phyloP scores from a whole-genome alignment of 805 yeast species.

The Torulaspora quercuum region DNA sequence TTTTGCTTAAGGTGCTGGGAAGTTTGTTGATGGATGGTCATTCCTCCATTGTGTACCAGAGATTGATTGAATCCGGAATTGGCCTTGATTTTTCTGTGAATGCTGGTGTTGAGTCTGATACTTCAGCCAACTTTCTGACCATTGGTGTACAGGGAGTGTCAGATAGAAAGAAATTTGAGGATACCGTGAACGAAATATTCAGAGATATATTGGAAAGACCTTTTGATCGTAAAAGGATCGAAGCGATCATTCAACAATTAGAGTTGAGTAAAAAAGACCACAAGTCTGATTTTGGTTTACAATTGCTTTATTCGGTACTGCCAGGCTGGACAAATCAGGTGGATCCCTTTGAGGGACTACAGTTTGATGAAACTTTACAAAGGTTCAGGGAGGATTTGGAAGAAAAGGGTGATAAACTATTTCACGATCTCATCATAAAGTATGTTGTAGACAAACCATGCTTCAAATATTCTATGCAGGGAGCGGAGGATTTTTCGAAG shows the following conservation, averaged over 20 bases:
- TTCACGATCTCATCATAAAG: constrained; percentile 55
- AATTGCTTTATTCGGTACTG: constrained; percentile 64
- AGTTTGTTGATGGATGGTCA: constrained; percentile 84
- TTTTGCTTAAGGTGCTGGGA: constrained; percentile 67
- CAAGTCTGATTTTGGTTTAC: constrained; percentile 85
- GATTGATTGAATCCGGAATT: constrained; percentile 76
- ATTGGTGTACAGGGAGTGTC: constrained; percentile 80
- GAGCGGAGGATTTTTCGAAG: constrained; percentile 54
- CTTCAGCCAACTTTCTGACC: constrained; percentile 73
- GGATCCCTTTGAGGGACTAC: constrained; percentile 69
- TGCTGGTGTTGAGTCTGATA: constrained; percentile 79
- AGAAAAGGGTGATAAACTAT: constrained; percentile 50
- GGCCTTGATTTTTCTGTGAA: constrained; percentile 87
- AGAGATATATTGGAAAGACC: constrained; percentile 42
- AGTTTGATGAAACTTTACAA: constrained; percentile 57
- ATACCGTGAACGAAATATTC: constrained; percentile 47
- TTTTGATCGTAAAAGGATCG: constrained; percentile 59
- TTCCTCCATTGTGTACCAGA: constrained; percentile 82
- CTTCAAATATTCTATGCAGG: constrained; percentile 75
- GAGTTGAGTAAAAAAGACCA: constrained; percentile 83
- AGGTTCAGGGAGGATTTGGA: constrained; percentile 61
- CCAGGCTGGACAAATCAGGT: constrained; percentile 81
- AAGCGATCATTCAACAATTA: constrained; percentile 83
- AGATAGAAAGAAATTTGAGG: constrained; percentile 46
- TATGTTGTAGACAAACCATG: constrained; percentile 52